Percentiles rank a stretch among this genome's conserved stretches.
These are phyloP conservation scores for Boletales sp. DNA, from an alignment of 768 basidiomycete species.

Conservation along the genomic window DNA sequence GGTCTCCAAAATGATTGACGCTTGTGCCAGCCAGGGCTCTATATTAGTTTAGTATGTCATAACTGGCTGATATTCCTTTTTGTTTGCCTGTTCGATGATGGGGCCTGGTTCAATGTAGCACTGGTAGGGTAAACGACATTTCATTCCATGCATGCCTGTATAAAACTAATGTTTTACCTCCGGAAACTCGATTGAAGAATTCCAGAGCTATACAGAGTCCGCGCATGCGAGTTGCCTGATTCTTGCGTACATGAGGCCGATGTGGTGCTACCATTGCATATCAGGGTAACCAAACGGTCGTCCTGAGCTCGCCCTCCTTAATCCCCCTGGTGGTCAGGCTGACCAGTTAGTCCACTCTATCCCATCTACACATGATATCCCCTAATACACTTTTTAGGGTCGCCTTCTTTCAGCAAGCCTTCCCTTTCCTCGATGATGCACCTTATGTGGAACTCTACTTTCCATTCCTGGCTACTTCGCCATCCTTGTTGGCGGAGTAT, in stretches of 20 bases:
- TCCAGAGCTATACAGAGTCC: slow-evolving; percentile 27
- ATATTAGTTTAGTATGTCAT: slow-evolving; percentile 32
- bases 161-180: too few species aligned
- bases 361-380: neutral
- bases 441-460: slow-evolving; percentile 34
- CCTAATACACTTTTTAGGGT: slow-evolving; percentile 10
- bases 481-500: slow-evolving; percentile 15
- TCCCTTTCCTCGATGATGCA: slow-evolving; percentile 31
- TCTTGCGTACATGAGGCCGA: too few species aligned
- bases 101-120: slow-evolving; percentile 9
- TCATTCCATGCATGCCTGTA: neutral
- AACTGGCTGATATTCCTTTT: too few species aligned
- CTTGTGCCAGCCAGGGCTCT: slow-evolving; percentile 23
- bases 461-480: slow-evolving; percentile 31
- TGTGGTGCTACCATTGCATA: neutral
- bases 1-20: slow-evolving; percentile 33
- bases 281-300: too few species aligned
- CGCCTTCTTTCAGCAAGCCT: slow-evolving; percentile 32
- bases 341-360: slow-evolving; percentile 22
- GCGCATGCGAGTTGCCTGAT: slow-evolving; percentile 28
- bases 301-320: slow-evolving; percentile 33
- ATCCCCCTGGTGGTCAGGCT: slow-evolving; percentile 30
- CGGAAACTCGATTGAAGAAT: slow-evolving; percentile 24
- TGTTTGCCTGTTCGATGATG: neutral
- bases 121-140: slow-evolving; percentile 27